Evolutionary conservation across 306 rosid genomes (phyloP).

Genomic region (Cicer cuneatum): DNA sequence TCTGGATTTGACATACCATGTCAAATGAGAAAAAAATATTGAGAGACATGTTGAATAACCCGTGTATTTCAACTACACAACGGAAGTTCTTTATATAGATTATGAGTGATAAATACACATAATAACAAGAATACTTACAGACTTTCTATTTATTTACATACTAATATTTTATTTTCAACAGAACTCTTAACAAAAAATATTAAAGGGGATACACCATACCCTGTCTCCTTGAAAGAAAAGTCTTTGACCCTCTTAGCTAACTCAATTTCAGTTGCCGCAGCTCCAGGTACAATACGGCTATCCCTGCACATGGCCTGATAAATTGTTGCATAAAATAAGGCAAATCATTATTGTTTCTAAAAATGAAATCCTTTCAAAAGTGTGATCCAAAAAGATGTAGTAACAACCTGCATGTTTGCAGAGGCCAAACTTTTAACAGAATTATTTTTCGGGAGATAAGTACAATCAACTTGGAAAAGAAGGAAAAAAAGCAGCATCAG

Average conservation of each 20-base stretch:
- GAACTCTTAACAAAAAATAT: not conserved
- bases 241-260: conserved; percentile 86
- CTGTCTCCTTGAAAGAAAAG: conserved; percentile 86
- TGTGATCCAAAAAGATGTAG: conserved; percentile 19
- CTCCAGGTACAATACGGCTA: conserved; percentile 91
- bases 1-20: no score
- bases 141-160: no score
- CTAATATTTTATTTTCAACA: no score
- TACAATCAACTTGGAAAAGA: conserved; percentile 12
- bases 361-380: conserved; percentile 7
- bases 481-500: conserved; percentile 16
- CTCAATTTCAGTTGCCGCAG: conserved; percentile 96
- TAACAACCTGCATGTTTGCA: not conserved
- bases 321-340: conserved; percentile 36
- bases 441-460: not conserved
- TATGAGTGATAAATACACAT: no score
- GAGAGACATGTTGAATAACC: no score
- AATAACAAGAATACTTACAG: no score
- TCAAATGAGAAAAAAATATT: no score
- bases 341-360: conserved; percentile 10
- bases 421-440: conserved; percentile 7
- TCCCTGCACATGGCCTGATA: conserved; percentile 92
- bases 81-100: no score
- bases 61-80: no score
- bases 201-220: conserved; percentile 52